Base-by-base conservation (phyloP, 371 early-diverging fungal species). In the Nematocida ausubeli region DNA sequence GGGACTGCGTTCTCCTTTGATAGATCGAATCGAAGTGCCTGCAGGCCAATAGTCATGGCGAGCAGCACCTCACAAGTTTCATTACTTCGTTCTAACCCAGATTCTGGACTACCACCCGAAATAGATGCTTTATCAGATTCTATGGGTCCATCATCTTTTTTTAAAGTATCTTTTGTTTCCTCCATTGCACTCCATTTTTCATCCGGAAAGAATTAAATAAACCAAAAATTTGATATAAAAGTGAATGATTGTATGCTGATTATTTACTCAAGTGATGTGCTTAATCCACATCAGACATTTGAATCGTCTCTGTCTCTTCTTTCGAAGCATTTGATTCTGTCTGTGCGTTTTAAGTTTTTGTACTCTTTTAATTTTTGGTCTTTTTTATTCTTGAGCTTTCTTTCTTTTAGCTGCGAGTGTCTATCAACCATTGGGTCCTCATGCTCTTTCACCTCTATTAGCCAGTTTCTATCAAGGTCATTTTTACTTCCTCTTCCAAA, bases 401-500 rank as follows among this genome's bases (percentile, higher is more conserved):
- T 49, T 24, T 55, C 63, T 34, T 57, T 65, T 2, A 75, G 55
- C 16, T 42, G 47, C 12, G 26, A 32, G 58, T 55, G 58, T 47
- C 58, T 42, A 65, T 75, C 67, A 7, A 75, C 47, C 37, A 67
- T 50, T 4, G 78, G 78, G 32, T 75, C 78, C 55, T 65, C 68
- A 26, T 51, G 19, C n/a, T 40, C 63, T 30, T 75, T 75, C 51
- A 75, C 39, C 35, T 75, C 78, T 28, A 75, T 64, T 34, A 75
- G 12, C 78, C 66, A 66, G 49, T 75, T 30, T 35, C 55, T 64
- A 37, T 75, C 65, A 28, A 66, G 54, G 73, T 90, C 90, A 57
- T 90, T 90, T 57, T 89, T 89, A 82, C 91, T 91, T 56, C 86
- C 85, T 86, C 92, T 94, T 42, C 98, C 98, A 88, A 89, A 96